A percentile compares a stretch with the other conserved stretches of the same genome.
These are phyloP conservation scores for Tylopilus balloui DNA, from an alignment of 768 basidiomycete species.

Conservation along the genomic window DNA sequence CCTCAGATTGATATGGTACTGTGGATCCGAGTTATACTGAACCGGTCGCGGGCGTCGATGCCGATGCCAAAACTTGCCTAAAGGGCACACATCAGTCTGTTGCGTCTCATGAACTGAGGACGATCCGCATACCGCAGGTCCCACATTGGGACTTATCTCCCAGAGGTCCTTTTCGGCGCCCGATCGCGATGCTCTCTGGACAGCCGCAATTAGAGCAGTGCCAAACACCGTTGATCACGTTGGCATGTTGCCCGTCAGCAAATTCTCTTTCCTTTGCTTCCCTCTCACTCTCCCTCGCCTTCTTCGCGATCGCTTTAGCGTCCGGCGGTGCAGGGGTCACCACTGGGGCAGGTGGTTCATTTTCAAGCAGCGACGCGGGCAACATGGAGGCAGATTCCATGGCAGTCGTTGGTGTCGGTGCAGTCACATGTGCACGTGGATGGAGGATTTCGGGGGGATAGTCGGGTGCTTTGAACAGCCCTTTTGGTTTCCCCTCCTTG, in stretches of 20 bases:
- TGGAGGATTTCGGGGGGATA: constrained; percentile 52
- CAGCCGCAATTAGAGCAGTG: constrained; percentile 95
- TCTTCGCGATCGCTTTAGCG: constrained; percentile 49
- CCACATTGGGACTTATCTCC: constrained; percentile 91
- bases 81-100: constrained; percentile 2
- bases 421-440: constrained; percentile 54
- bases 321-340: constrained; percentile 39
- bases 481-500: constrained; percentile 68
- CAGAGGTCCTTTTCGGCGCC: constrained; percentile 82
- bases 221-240: constrained; percentile 83
- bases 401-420: constrained; percentile 65
- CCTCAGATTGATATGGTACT: constrained; percentile 57
- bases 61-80: constrained; percentile 89
- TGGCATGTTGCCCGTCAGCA: constrained; percentile 76
- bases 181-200: constrained; percentile 81
- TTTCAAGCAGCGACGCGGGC: constrained; percentile 53
- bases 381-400: constrained; percentile 53
- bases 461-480: constrained; percentile 68
- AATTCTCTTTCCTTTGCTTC: constrained; percentile 84
- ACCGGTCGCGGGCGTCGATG: constrained; percentile 79
- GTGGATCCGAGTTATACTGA: constrained; percentile 72
- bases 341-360: constrained; percentile 47
- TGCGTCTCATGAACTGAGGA: constrained; percentile 1
- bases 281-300: constrained; percentile 68
- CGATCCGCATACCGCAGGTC: constrained; percentile 67